These are phyloP conservation scores for Trichosporon sp. DNA, from an alignment of 1,284 basidiomycete species.

Conservation along the genomic window DNA sequence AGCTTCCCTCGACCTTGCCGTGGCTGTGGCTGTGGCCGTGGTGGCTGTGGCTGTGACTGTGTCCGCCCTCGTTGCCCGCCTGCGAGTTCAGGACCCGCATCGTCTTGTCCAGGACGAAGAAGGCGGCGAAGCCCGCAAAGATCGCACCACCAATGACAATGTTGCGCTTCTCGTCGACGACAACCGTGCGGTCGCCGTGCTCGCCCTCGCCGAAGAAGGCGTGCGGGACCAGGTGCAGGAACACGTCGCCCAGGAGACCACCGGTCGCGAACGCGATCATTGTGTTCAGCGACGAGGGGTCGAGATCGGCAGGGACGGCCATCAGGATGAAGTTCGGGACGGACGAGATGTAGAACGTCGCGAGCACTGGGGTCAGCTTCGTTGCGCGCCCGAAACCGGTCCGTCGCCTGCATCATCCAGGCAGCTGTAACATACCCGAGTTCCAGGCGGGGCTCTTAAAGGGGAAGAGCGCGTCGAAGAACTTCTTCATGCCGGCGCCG, in stretches of 20 bases:
- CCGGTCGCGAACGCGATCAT: constrained; percentile 69
- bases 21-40: constrained; percentile 56
- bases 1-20: constrained; percentile 11
- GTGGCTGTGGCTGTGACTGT: constrained; percentile 56
- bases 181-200: constrained; percentile 60
- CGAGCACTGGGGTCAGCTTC: constrained; percentile 57
- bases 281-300: constrained; percentile 74
- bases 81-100: constrained; percentile 62
- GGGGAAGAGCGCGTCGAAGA: constrained; percentile 74
- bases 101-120: constrained; percentile 86
- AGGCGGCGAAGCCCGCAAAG: constrained; percentile 75
- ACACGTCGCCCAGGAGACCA: constrained; percentile 81
- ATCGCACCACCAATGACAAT: constrained; percentile 78
- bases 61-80: constrained; percentile 49
- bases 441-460: constrained; percentile 78
- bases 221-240: constrained; percentile 81
- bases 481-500: constrained; percentile 45
- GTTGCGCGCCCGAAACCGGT: too few species aligned
- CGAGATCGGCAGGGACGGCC: constrained; percentile 79
- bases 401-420: not conserved
- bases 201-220: constrained; percentile 81
- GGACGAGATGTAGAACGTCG: constrained; percentile 89
- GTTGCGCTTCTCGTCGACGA: constrained; percentile 83
- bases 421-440: constrained; percentile 54
- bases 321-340: constrained; percentile 87